phyloP scores from a whole-genome alignment of 1,284 basidiomycete genomes.

The Ceratobasidium sp. region DNA sequence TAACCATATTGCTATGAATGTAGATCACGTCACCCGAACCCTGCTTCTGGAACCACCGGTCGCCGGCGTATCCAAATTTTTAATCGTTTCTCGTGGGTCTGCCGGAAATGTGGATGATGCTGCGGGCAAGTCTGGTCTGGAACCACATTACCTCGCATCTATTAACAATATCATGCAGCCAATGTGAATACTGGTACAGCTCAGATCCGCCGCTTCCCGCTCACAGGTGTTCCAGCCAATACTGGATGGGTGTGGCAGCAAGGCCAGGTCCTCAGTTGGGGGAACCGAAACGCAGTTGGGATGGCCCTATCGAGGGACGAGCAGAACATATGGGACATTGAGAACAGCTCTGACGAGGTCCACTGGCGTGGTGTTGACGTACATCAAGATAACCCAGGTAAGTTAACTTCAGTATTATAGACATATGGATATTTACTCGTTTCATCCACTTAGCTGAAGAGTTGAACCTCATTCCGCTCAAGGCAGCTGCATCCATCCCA shows the following conservation, averaged over 20 bases:
- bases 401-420: not conserved
- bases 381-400: conserved; percentile 42
- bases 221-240: conserved; percentile 4
- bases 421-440: not conserved
- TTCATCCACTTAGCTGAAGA: not conserved
- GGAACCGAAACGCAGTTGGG: conserved; percentile 63
- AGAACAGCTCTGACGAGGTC: conserved; percentile 59
- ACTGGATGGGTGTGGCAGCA: conserved; percentile 54
- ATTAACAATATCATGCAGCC: not conserved
- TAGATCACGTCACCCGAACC: conserved; percentile 59
- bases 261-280: conserved; percentile 61
- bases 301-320: conserved; percentile 57
- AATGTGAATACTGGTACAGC: conserved; percentile 58
- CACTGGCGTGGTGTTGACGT: conserved; percentile 30
- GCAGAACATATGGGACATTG: conserved; percentile 59
- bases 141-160: too few relatives aligned
- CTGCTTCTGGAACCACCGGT: conserved; percentile 57
- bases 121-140: conserved; percentile 56
- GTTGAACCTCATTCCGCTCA: conserved; percentile 29
- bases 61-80: conserved; percentile 20
- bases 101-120: conserved; percentile 62
- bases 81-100: conserved; percentile 58
- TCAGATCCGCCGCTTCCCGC: conserved; percentile 58
- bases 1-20: conserved; percentile 54
- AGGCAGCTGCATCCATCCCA: not conserved